Base-by-base conservation (phyloP, 768 basidiomycete species). In the Sporobolomyces roseus region DNA sequence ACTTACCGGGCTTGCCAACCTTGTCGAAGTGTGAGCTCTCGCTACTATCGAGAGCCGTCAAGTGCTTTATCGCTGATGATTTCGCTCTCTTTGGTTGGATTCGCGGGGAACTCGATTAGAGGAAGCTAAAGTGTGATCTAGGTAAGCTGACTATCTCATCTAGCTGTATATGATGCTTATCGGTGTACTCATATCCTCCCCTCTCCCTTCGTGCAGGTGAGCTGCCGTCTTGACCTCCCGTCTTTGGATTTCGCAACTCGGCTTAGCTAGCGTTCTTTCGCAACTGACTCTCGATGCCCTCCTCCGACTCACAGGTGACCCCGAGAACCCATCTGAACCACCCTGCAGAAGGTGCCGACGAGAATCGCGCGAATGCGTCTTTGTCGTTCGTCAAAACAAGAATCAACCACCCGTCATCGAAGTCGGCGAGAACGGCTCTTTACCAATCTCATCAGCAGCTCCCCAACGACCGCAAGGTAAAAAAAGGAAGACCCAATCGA, bases 121-220 rank as follows among this genome's bases (percentile, higher is more conserved):
- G 74, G 21, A 74, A 76, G 58, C 65, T 72, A 16, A 69, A 70
- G 43, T 74, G 75, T 50, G 75, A 76, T 32, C 65, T 76, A 13
- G 74, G 76, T 72, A 54, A 60, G 64, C 27, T 17, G 3, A 52
- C 17, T 23, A 5, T 29, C 45, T 46, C 23, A 46, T 23, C 12
- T 46, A 46, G 45, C 45, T n/a, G n/a, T n/a, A n/a, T n/a, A n/a
- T n/a, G n/a, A n/a, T n/a, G n/a, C n/a, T n/a, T n/a, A n/a, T n/a
- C n/a, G n/a, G n/a, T n/a, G n/a, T n/a, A n/a, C n/a, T n/a, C n/a
- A n/a, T n/a, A n/a, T n/a, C n/a, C n/a, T n/a, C n/a, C n/a, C n/a
- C n/a, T n/a, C n/a, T n/a, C n/a, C n/a, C n/a, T n/a, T n/a, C n/a
- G n/a, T n/a, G n/a, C n/a, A n/a, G n/a, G n/a, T n/a, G n/a, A n/a